Percentiles rank a stretch among this genome's conserved stretches.
These are phyloP conservation scores for Eremomyces bilateralis DNA, from an alignment of 495 filamentous ascomycete species.

Conservation along the genomic window DNA sequence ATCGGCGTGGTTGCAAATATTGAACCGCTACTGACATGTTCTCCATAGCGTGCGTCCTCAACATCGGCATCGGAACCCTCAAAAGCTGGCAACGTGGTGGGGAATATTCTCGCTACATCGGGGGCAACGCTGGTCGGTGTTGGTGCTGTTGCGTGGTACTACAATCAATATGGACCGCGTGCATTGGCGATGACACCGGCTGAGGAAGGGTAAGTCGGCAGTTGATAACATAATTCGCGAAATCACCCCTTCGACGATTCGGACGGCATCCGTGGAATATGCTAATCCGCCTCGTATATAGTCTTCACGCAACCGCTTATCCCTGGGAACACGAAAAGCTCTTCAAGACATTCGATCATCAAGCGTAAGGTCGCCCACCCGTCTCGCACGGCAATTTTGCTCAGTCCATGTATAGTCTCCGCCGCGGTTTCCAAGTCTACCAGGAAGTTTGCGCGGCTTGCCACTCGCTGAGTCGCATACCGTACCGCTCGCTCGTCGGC, in stretches of 20 bases:
- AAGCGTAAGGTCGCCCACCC: slow-evolving; percentile 42
- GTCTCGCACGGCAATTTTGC: slow-evolving; percentile 1
- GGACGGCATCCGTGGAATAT: slow-evolving; percentile 4
- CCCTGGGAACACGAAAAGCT: slow-evolving; percentile 88
- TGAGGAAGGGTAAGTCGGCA: slow-evolving; percentile 84
- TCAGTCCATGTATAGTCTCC: slow-evolving; percentile 41
- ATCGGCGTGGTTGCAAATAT: slow-evolving; percentile 3
- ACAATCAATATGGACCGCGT: slow-evolving; percentile 76
- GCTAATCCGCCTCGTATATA: slow-evolving; percentile 25
- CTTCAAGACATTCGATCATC: slow-evolving; percentile 89
- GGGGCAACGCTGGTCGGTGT: slow-evolving; percentile 67
- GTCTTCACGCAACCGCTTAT: slow-evolving; percentile 76
- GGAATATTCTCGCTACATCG: slow-evolving; percentile 56
- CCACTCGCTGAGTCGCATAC: slow-evolving; percentile 86
- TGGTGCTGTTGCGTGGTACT: slow-evolving; percentile 86
- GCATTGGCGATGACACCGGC: slow-evolving; percentile 74
- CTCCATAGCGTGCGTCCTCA: slow-evolving; percentile 37
- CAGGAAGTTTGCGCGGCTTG: slow-evolving; percentile 94
- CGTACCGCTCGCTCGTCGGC: slow-evolving; percentile 84
- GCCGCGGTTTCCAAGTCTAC: slow-evolving; percentile 99
- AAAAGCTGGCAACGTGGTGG: slow-evolving; percentile 32
- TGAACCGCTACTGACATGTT: slow-evolving; percentile 9
- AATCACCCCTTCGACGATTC: neutral
- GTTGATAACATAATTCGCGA: slow-evolving; percentile 6
- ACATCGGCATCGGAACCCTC: slow-evolving; percentile 31